Percentiles rank a stretch among this genome's conserved stretches.
Conservation (phyloP, 1,284 basidiomycete genomes). For the Ganoderma sinense region DNA sequence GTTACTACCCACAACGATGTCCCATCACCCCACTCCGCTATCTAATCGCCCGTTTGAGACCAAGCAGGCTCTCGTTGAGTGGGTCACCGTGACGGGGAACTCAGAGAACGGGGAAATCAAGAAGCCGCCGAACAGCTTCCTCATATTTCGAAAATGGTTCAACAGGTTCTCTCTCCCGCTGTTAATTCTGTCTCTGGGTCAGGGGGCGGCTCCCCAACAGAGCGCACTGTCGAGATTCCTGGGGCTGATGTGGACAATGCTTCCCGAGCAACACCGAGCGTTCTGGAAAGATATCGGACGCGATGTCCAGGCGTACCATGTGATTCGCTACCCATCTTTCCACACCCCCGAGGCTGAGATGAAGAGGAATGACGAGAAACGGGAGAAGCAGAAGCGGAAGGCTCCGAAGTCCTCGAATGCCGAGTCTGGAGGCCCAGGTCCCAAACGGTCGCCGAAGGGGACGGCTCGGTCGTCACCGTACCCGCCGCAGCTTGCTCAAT, state of each 20-base stretch:
- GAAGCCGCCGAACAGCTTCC: not conserved
- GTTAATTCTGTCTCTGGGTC: not conserved
- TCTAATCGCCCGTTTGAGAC: not conserved
- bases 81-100: not conserved
- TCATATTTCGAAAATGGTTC: not conserved
- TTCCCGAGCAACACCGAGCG: not conserved
- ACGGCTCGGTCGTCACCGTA: not conserved
- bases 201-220: not conserved
- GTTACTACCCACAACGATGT: not conserved
- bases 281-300: not conserved
- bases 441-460: not conserved
- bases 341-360: not conserved
- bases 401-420: not conserved
- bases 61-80: not conserved
- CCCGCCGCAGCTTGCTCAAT: not conserved
- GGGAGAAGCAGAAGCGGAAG: not conserved
- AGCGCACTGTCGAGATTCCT: not conserved
- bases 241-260: not conserved
- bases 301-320: not conserved
- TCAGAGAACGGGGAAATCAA: not conserved
- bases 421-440: not conserved
- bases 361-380: not conserved
- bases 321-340: not conserved
- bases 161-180: not conserved
- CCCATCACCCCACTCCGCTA: not conserved